These are phyloP conservation scores for Coccinonectria pachysandricola DNA, from an alignment of 2,329 filamentous ascomycete species.

Conservation along the genomic window DNA sequence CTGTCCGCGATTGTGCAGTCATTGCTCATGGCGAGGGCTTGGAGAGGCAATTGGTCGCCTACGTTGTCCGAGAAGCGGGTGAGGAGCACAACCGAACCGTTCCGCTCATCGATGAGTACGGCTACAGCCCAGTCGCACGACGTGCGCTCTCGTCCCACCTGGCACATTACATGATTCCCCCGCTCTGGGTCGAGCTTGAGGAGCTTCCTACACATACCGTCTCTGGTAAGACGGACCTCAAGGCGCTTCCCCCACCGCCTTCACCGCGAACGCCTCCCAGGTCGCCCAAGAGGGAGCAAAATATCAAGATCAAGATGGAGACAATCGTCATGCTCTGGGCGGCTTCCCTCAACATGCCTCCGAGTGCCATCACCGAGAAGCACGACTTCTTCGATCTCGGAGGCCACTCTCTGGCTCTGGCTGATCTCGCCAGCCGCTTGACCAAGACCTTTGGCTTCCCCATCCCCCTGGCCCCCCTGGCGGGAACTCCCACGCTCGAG, in stretches of 20 bases:
- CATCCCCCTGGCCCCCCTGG: constrained; percentile 60
- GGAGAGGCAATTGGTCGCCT: constrained; percentile 65
- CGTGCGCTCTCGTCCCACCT: constrained; percentile 54
- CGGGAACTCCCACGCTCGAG: constrained; percentile 59
- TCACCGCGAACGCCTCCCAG: constrained; percentile 35
- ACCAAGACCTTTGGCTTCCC: constrained; percentile 63
- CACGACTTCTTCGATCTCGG: constrained; percentile 76
- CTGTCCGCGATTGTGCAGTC: constrained; percentile 62
- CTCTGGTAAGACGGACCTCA: constrained; percentile 69
- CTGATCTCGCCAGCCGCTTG: constrained; percentile 61
- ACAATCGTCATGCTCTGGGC: constrained; percentile 66
- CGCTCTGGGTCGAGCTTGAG: constrained; percentile 64
- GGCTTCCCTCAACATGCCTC: constrained; percentile 54
- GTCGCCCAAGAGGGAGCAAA: constrained; percentile 35
- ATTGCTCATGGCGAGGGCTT: constrained; percentile 66
- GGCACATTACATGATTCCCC: constrained; percentile 76
- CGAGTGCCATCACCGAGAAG: constrained; percentile 52
- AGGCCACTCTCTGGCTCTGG: constrained; percentile 68
- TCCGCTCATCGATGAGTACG: constrained; percentile 58
- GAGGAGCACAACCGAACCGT: constrained; percentile 45
- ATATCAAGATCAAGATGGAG: constrained; percentile 55
- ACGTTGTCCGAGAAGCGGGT: constrained; percentile 60
- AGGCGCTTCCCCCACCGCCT: constrained; percentile 56
- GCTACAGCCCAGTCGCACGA: constrained; percentile 60
- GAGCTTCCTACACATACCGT: constrained; percentile 66